Evolutionary conservation across 2,329 filamentous ascomycete genomes (phyloP).

Genomic region (Hypoxylon sp.): DNA sequence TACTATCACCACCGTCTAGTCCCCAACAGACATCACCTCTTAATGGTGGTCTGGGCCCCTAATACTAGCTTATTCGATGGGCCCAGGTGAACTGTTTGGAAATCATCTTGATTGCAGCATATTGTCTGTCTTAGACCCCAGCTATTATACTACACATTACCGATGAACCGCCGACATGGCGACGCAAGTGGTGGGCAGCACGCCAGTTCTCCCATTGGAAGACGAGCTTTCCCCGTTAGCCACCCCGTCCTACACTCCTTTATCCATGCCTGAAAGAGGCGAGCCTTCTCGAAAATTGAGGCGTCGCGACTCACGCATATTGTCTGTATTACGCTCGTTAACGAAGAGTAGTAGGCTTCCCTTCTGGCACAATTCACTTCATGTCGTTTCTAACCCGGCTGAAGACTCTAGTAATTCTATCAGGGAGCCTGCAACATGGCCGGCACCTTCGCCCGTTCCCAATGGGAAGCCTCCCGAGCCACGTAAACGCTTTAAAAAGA

Average conservation of each 20-base stretch:
- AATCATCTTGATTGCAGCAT: conserved; percentile 28
- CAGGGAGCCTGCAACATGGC: conserved; percentile 46
- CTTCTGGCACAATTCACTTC: not conserved
- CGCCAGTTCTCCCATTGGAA: conserved; percentile 41
- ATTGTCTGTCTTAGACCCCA: conserved; percentile 12
- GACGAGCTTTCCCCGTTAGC: conserved; percentile 42
- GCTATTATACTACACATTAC: conserved; percentile 27
- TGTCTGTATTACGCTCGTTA: conserved; percentile 60
- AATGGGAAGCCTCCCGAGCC: conserved; percentile 43
- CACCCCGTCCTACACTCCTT: conserved; percentile 47
- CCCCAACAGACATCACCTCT: conserved; percentile 25
- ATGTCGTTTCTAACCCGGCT: conserved; percentile 24
- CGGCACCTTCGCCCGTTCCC: conserved; percentile 45
- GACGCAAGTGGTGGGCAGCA: conserved; percentile 46
- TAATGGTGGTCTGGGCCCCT: conserved; percentile 40
- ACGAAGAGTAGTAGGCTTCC: conserved; percentile 56
- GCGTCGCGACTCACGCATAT: conserved; percentile 60
- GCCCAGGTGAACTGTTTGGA: conserved; percentile 24
- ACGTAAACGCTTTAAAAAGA: conserved; percentile 53
- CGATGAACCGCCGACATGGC: conserved; percentile 44
- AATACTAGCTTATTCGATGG: conserved; percentile 16
- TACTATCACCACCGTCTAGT: conserved; percentile 29
- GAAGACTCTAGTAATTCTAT: conserved; percentile 49
- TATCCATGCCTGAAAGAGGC: conserved; percentile 47
- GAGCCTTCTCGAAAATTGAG: conserved; percentile 57